Evolutionary conservation across 257 asterid genomes (phyloP).

Genomic region (Solanum lycopersicoides): DNA sequence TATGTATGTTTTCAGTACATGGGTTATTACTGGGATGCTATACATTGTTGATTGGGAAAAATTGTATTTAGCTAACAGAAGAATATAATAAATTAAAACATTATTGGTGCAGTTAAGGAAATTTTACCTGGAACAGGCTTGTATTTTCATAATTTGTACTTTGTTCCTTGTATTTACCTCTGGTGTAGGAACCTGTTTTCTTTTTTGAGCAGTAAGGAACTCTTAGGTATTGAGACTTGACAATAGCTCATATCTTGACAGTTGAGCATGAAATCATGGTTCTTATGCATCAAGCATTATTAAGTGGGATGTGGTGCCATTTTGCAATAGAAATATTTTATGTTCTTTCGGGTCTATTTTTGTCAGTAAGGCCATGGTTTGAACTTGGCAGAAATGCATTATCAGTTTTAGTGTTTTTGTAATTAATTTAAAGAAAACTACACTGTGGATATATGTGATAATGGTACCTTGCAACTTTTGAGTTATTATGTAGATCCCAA

Average conservation of each 20-base stretch:
- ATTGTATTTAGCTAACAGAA: not conserved
- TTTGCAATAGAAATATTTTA: not conserved
- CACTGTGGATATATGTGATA: not conserved
- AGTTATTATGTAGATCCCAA: not conserved
- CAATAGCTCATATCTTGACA: not conserved
- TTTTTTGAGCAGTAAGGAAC: not conserved
- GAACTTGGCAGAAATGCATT: not conserved
- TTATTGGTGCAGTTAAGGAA: not conserved
- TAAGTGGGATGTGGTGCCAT: not conserved
- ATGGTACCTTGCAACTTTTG: not conserved
- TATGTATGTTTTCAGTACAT: constrained; percentile 17
- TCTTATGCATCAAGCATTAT: not conserved
- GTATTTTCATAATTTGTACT: not conserved
- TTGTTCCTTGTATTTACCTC: not conserved
- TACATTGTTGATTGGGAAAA: not conserved
- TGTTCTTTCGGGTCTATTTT: not conserved
- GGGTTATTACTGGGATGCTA: not conserved
- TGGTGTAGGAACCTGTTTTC: not conserved
- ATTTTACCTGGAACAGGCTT: not conserved
- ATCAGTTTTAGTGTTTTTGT: not conserved
- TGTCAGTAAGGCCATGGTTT: not conserved
- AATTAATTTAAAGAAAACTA: not conserved
- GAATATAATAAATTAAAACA: not conserved
- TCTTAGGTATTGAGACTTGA: not conserved
- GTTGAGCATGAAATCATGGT: not conserved